Percentiles rank a stretch among this genome's conserved stretches.
phyloP scores from a whole-genome alignment of 2,329 filamentous ascomycete species.

The Pestalotiopsis sp. region DNA sequence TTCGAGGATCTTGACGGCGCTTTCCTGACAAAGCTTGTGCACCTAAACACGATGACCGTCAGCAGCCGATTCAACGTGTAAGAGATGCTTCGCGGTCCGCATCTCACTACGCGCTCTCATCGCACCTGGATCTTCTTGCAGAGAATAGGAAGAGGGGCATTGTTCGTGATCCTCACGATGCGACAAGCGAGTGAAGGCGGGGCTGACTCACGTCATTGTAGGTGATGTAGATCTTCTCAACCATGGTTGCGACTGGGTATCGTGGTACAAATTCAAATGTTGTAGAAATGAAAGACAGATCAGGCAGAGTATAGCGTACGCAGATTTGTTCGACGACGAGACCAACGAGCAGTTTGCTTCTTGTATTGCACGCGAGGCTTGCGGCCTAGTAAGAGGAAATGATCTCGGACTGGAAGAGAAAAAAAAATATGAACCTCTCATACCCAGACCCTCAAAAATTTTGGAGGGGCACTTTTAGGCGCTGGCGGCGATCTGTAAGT shows the following conservation, averaged over 20 bases:
- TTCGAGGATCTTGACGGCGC: slow-evolving; percentile 78
- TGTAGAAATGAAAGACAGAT: not conserved
- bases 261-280: not conserved
- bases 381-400: not conserved
- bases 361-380: not conserved
- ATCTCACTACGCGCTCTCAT: not conserved
- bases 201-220: slow-evolving; percentile 78
- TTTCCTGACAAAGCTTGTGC: slow-evolving; percentile 93
- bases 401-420: not conserved
- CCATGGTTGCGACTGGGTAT: slow-evolving; percentile 60
- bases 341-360: not conserved
- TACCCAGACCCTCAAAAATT: slow-evolving; percentile 3
- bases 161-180: not conserved
- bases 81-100: not conserved
- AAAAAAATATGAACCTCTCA: slow-evolving; percentile 3
- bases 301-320: not conserved
- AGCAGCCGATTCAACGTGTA: not conserved
- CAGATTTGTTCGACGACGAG: not conserved
- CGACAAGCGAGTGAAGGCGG: slow-evolving; percentile 18
- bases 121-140: not conserved
- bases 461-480: slow-evolving; percentile 8
- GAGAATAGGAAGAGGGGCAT: not conserved
- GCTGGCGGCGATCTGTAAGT: not conserved
- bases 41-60: slow-evolving; percentile 58
- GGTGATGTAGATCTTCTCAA: slow-evolving; percentile 85